Evolutionary conservation across 352 stramenopile species (phyloP), one percentile per base, ranked within the genome.

Genomic region (Globisporangium cystogenes): DNA sequence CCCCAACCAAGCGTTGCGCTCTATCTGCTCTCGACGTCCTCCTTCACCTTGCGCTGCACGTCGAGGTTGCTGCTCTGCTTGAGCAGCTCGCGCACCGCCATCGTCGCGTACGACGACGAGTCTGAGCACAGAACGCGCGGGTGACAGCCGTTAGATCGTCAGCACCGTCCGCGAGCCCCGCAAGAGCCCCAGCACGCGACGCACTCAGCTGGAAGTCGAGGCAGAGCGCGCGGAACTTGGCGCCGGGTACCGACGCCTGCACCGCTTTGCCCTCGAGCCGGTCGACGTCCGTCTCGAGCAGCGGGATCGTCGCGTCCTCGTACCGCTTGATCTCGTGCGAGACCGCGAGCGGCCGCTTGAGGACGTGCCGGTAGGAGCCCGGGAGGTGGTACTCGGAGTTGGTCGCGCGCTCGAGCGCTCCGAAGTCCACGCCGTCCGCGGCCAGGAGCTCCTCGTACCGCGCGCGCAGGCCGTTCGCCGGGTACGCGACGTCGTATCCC

Each of bases 261-360:
- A 53, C 51, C 0, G 52, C 16, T 21, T 70, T 77, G 39, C 69
- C 57, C 15, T 69, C 53, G 24, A 95, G 58, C 24, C 54, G 42
- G 74, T 97, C 72, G 33, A 98, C 89, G 45, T 99, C 96, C n/a
- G 94, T 98, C 55, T 91, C 74, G 6, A 98, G 43, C 35, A 99
- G 73, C 52, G 92, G 88, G 40, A 98, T 68, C 0, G 84, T 88
- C 24, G 88, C 70, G 69, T 99, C 93, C 24, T 90, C 71, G 65
- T 98, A 99, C 10, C 84, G 66, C 58, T 97, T 96, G 40, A 99
- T 74, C 60, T 93, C 74, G 60, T 96, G 95, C 26, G 72, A 70
- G 29, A 98, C 90, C 44, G 97, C 74, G 37, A 85, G 71, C 10
- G 94, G 90, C 37, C 90, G 89, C 63, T 87, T 87, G 21, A 98